phyloP scores from a whole-genome alignment of 2,329 filamentous ascomycete genomes.

The Cadophora sp. region DNA sequence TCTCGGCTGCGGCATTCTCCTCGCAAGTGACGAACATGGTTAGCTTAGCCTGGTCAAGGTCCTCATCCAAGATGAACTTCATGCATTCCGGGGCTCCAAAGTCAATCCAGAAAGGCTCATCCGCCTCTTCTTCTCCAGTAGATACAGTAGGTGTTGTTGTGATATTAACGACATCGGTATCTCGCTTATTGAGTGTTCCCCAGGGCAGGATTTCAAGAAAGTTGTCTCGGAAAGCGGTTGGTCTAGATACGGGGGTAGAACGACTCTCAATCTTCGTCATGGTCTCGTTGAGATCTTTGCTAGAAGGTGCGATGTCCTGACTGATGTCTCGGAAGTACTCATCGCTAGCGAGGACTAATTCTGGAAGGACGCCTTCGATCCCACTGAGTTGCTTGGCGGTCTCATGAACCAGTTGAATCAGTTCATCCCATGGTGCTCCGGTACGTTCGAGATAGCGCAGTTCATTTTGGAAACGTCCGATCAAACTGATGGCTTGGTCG shows the following conservation, averaged over 20 bases:
- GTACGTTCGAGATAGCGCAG: neutral
- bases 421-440: neutral
- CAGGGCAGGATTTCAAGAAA: neutral
- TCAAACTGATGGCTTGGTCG: neutral
- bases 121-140: neutral
- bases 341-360: neutral
- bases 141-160: neutral
- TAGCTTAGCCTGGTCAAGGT: neutral
- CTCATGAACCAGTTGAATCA: neutral
- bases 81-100: slow-evolving; percentile 16
- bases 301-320: neutral
- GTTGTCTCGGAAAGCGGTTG: neutral
- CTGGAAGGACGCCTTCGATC: neutral
- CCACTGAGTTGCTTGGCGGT: neutral
- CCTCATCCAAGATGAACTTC: slow-evolving; percentile 5
- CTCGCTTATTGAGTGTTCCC: neutral
- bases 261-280: neutral
- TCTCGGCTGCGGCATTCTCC: neutral
- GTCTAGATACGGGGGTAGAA: neutral
- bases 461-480: neutral
- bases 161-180: neutral
- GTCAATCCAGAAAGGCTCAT: slow-evolving; percentile 10
- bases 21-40: neutral
- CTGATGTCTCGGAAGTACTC: neutral
- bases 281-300: neutral